These are phyloP conservation scores for Tuber umbilicatum DNA, from an alignment of 495 filamentous ascomycete genomes.

Conservation along the genomic window DNA sequence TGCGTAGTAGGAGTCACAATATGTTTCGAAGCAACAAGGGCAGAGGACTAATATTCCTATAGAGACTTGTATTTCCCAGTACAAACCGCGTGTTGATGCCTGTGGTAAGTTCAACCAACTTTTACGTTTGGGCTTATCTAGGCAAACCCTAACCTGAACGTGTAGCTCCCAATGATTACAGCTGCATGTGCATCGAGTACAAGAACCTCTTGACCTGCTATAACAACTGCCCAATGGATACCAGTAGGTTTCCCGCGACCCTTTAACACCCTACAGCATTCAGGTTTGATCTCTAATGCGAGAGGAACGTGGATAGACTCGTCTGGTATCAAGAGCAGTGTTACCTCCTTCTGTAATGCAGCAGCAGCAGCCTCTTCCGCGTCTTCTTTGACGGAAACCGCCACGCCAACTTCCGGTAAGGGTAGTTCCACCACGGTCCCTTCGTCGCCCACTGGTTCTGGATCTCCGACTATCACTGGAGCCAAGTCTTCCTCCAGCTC, in stretches of 20 bases:
- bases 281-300: background rate
- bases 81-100: conserved; percentile 30
- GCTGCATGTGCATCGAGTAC: conserved; percentile 30
- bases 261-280: background rate
- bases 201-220: conserved; percentile 42
- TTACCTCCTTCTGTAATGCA: conserved; percentile 43
- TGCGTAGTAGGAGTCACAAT: conserved; percentile 7
- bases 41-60: conserved; percentile 15
- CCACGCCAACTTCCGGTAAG: conserved; percentile 15
- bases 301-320: conserved; percentile 16
- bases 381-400: conserved; percentile 20
- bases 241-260: conserved; percentile 13
- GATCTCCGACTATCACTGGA: background rate
- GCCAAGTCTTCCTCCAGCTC: conserved; percentile 18
- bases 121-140: background rate
- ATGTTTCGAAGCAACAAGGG: background rate
- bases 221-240: conserved; percentile 45
- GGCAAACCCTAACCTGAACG: background rate
- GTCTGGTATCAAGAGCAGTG: conserved; percentile 36
- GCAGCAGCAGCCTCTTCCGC: conserved; percentile 37
- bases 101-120: conserved; percentile 38
- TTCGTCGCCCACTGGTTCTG: background rate
- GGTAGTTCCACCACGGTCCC: conserved; percentile 13
- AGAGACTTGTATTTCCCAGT: conserved; percentile 42
- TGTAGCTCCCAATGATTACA: conserved; percentile 23